Evolutionary conservation across 2,329 filamentous ascomycete species (phyloP), one percentile per base, ranked within the genome.

Genomic region (Talaromyces sp.): DNA sequence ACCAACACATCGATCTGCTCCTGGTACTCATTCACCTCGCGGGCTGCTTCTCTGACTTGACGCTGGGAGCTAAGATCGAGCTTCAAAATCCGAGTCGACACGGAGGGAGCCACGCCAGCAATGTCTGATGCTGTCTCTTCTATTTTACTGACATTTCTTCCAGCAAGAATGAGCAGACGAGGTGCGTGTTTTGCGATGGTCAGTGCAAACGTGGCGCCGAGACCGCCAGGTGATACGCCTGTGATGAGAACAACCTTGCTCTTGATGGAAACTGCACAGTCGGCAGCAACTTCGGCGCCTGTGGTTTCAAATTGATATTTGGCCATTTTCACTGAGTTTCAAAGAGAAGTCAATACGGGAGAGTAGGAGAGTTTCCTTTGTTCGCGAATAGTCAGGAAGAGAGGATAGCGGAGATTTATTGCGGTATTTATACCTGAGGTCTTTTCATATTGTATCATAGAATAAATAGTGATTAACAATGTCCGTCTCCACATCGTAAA

Each of bases 1-100:
- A 81, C 72, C 2, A 80, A 64, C 2, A 80, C 68, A 64, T 79
- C 75, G 49, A 80, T 72, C 0, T 64, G 62, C 49, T 72, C 68
- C 8, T 61, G 60, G 25, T 68, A 70, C 17, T 53, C 59, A 44
- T 71, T 68, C 47, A 79, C 67, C 55, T 69, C 61, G 1, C 61
- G 59, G 3, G 74, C 74, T 1, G 76, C 72, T n/a, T 67, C 62
- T 0, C 72, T 71, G 1, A 77, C 67, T 4, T 67, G 69, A 0
- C 59, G 49, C 32, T 73, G 66, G 1, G 70, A 77, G 11, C 64
- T 65, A 13, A 79, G 66, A 61, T 79, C 73, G 5, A 79, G 51
- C 39, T 70, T 47, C 4, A 77, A 60, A 4, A 68, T 63, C 28
- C 69, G 67, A 22, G 69, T 65, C 0, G 62, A 55, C 17, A 70